A percentile compares a stretch with the other conserved stretches of the same genome.
phyloP scores from a whole-genome alignment of 306 rosid species.

The Myrica gale region DNA sequence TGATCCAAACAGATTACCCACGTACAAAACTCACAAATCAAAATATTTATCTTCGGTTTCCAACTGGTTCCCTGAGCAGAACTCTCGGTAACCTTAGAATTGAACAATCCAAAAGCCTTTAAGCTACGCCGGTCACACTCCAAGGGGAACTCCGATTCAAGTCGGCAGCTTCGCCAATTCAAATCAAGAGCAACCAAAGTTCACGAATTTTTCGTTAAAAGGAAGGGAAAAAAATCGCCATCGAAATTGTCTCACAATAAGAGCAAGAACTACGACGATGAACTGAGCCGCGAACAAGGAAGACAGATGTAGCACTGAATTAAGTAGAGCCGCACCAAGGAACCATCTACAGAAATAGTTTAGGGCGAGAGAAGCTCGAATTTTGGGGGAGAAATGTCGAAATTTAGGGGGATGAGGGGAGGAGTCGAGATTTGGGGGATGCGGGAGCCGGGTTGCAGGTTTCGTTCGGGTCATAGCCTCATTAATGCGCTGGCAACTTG shows the following conservation, averaged over 20 bases:
- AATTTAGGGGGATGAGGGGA: too few species aligned
- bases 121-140: conserved; percentile 1
- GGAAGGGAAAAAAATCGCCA: neutral
- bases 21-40: neutral
- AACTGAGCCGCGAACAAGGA: neutral
- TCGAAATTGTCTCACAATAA: neutral
- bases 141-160: neutral
- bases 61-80: conserved; percentile 18
- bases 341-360: conserved; percentile 3
- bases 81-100: conserved; percentile 9
- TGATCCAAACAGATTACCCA: conserved; percentile 10
- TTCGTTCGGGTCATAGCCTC: too few species aligned
- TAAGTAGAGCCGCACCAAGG: neutral
- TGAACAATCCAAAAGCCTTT: conserved; percentile 3
- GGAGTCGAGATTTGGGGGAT: too few species aligned
- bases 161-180: neutral
- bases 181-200: neutral
- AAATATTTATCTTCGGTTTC: neutral
- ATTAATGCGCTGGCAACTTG: too few species aligned
- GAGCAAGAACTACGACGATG: neutral
- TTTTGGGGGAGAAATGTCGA: too few species aligned
- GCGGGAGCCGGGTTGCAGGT: too few species aligned
- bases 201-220: neutral
- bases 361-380: too few species aligned
- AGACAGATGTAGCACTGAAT: neutral